Base-by-base conservation (phyloP, 2,329 filamentous ascomycete genomes). In the Setomelanomma holmii region DNA sequence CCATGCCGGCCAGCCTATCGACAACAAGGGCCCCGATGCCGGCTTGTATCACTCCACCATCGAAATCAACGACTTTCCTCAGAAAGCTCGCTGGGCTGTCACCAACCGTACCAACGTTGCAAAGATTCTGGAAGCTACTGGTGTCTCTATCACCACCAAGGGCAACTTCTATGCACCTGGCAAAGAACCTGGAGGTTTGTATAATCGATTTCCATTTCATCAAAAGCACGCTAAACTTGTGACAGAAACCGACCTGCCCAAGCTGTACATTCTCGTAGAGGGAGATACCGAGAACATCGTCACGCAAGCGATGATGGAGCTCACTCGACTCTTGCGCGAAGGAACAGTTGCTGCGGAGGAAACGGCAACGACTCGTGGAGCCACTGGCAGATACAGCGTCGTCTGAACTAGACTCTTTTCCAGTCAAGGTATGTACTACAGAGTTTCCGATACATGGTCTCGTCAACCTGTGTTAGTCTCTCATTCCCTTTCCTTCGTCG, bases 41-140 rank as follows among this genome's bases (percentile, higher is more conserved):
- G 95, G 95, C 45, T 92, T 93, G 0, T 99, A 92, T 83, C 95
- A 99, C 74, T 93, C 95, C 14, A 98, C 93, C 4, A 82, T 99
- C 56, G 95, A 98, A 76, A 99, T 99, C 84, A 99, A 99, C 76
- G 95, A 99, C 77, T 98, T 98, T 76, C 95, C 95, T 27, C 95
- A 99, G 75, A 98, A 97, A 81, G 95, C 95, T 59, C 86, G 95
- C 65, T 99, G 95, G 95, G 93, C 92, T 10, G 95, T 99, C 78
- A 99, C 95, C 34, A 99, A 99, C 75, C 87, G 95, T 60, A 98
- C 95, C 30, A 99, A 99, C 69, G 95, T 99, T 51, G 93, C 93
- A 64, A 99, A 98, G 82, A 97, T 99, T 64, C 83, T 99, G 60
- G 95, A 99, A 70, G 86, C 90, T 8, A 97, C 93, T 0, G 93